Evolutionary conservation across 2,329 filamentous ascomycete species (phyloP).

Genomic region (Colletotrichum horii): DNA sequence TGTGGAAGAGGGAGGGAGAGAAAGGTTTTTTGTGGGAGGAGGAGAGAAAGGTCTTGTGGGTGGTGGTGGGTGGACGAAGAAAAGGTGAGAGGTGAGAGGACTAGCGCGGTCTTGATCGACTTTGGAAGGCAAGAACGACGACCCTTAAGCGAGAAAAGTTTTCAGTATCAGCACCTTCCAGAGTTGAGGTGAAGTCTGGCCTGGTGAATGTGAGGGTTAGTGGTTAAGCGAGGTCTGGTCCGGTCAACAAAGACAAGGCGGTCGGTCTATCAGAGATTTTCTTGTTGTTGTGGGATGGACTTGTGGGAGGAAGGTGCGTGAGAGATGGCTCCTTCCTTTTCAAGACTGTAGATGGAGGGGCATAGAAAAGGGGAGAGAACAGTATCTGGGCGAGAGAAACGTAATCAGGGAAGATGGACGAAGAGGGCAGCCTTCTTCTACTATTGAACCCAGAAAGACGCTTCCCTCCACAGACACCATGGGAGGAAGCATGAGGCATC

Average conservation of each 20-base stretch:
- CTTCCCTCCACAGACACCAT: accelerated
- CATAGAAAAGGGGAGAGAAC: background rate
- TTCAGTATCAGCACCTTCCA: background rate
- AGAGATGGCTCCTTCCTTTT: background rate
- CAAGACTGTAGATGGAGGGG: background rate
- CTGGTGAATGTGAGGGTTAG: background rate
- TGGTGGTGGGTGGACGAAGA: background rate
- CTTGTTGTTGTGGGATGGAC: background rate
- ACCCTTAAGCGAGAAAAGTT: background rate
- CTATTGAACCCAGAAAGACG: background rate
- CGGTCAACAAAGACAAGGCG: background rate
- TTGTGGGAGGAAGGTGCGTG: background rate
- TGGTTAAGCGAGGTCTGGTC: background rate
- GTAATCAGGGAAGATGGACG: background rate
- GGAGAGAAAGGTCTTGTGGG: background rate
- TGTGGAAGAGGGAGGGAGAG: background rate
- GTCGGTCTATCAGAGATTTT: background rate
- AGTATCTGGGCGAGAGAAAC: background rate
- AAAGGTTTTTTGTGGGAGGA: background rate
- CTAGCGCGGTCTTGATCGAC: background rate
- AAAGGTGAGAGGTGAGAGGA: background rate
- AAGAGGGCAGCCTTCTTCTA: background rate
- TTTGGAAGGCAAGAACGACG: background rate
- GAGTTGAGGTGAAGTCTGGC: background rate
- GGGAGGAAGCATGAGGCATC: background rate